phyloP scores from a whole-genome alignment of 306 rosid genomes.

The Ochetophila trinervis region DNA sequence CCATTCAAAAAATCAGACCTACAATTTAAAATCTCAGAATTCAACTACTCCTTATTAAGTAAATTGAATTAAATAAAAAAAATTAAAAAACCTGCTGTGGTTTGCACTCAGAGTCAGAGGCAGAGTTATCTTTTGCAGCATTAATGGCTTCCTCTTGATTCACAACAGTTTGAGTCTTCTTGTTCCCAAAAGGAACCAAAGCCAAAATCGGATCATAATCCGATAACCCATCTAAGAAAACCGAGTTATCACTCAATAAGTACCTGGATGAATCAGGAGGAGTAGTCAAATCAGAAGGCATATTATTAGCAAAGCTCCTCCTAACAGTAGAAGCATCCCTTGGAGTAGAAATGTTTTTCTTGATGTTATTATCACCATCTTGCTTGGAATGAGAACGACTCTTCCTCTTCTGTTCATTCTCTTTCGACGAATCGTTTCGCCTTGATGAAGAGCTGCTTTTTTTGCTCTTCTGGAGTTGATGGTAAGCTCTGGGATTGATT shows the following conservation, averaged over 20 bases:
- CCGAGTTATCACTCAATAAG: constrained; percentile 45
- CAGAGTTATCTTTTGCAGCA: constrained; percentile 25
- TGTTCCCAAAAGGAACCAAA: constrained; percentile 28
- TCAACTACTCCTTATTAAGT: background rate
- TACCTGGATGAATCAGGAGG: constrained; percentile 75
- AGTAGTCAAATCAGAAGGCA: constrained; percentile 33
- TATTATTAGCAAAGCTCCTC: constrained; percentile 40
- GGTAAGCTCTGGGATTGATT: constrained; percentile 40
- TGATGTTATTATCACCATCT: background rate
- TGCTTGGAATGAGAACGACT: constrained; percentile 5
- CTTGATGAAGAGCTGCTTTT: constrained; percentile 16
- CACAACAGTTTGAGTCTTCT: constrained; percentile 20
- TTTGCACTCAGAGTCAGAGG: constrained; percentile 37
- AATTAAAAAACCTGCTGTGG: constrained; percentile 8
- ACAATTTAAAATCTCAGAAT: background rate
- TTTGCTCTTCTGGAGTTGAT: constrained; percentile 31
- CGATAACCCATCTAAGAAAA: constrained; percentile 36
- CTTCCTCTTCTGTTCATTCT: constrained; percentile 33
- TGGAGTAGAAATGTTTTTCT: constrained; percentile 24
- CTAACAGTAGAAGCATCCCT: constrained; percentile 26
- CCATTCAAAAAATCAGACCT: background rate
- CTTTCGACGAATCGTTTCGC: constrained; percentile 31
- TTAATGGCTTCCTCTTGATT: constrained; percentile 19
- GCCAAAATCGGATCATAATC: constrained; percentile 32
- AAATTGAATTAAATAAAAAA: too few species aligned